phyloP scores from a whole-genome alignment of 129 eudicot species.

The Smallanthus sonchifolius region DNA sequence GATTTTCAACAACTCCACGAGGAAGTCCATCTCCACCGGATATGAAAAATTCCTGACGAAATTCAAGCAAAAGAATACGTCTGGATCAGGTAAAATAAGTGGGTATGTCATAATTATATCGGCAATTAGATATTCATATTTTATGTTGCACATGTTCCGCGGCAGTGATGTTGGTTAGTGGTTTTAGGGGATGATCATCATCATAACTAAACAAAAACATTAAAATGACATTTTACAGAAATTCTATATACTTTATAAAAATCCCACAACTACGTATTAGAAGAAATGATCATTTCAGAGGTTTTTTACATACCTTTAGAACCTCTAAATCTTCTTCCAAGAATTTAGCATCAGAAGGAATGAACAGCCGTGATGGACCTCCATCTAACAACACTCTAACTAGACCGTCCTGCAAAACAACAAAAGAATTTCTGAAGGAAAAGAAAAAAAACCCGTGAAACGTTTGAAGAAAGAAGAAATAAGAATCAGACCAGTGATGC shows the following conservation, averaged over 20 bases:
- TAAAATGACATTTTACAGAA: not conserved
- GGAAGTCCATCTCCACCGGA: conserved; percentile 99
- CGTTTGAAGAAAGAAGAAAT: not conserved
- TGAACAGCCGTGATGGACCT: conserved; percentile 81
- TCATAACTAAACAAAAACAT: not conserved
- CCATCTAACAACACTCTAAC: conserved; percentile 88
- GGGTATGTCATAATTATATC: not conserved
- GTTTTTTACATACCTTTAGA: conserved; percentile 54
- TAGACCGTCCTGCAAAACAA: conserved; percentile 71
- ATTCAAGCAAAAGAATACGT: not conserved
- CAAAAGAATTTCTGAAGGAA: not conserved
- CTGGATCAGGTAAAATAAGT: not conserved
- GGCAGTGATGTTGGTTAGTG: conserved; percentile 3
- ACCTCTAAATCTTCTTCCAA: conserved; percentile 94
- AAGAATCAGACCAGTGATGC: conserved; percentile 71
- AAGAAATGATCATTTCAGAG: not conserved
- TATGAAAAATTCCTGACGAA: conserved; percentile 77
- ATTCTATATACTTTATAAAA: not conserved
- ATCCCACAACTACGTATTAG: not conserved
- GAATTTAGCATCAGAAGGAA: conserved; percentile 63
- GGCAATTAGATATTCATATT: not conserved
- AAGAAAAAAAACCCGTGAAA: not conserved
- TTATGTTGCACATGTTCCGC: not conserved
- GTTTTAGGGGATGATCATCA: not conserved
- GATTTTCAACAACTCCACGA: conserved; percentile 98